Conservation (phyloP, 2,329 filamentous ascomycete species). For the Aspergillus nomiae region DNA sequence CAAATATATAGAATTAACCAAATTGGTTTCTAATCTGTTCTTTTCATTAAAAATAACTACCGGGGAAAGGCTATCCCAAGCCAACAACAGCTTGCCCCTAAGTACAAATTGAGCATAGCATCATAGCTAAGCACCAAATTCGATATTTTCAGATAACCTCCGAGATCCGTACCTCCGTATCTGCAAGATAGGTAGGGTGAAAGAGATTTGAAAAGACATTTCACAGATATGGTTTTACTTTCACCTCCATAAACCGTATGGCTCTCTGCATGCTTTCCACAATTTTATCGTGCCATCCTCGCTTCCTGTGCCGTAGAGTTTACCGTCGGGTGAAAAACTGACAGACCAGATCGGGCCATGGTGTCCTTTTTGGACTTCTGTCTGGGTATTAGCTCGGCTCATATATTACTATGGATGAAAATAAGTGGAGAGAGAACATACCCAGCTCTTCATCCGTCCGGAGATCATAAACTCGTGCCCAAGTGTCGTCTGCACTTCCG, state of each 20-base stretch:
- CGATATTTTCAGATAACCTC: neutral
- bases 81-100: neutral
- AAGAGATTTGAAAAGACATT: neutral
- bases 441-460: constrained; percentile 78
- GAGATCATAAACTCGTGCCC: constrained; percentile 93
- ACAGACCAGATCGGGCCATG: constrained; percentile 97
- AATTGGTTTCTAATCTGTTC: neutral
- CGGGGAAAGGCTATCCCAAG: neutral
- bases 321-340: constrained; percentile 91
- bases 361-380: constrained; percentile 92
- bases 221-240: neutral
- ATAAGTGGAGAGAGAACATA: constrained; percentile 33
- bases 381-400: neutral
- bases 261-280: constrained; percentile 68
- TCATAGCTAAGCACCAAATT: neutral
- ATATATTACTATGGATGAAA: neutral
- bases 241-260: constrained; percentile 67
- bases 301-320: constrained; percentile 92
- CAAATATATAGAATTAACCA: neutral
- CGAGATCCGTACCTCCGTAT: neutral
- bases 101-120: neutral
- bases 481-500: constrained; percentile 88
- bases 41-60: neutral
- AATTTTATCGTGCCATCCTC: constrained; percentile 98
- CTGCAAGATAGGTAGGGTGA: neutral